Evolutionary conservation across 352 stramenopile species (phyloP), one percentile per base, ranked within the genome.

Genomic region (Phytophthora palmivora): DNA sequence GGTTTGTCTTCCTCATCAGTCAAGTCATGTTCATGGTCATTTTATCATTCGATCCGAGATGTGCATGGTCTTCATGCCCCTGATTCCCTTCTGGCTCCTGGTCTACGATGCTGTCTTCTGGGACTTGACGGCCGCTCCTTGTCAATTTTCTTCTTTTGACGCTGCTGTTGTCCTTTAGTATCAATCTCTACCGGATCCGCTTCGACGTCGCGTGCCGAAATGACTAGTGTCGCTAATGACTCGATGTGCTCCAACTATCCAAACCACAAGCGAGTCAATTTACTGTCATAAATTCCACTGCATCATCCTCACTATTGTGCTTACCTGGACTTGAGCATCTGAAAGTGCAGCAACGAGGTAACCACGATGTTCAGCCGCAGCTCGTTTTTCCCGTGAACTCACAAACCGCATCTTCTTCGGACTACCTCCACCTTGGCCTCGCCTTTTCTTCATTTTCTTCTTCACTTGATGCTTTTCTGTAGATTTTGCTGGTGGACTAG

Each of bases 321-420:
- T 26, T 24, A 86, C 75, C 75, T 92, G 83, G 15, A 72, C 64
- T 58, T 90, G 73, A 2, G 79, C 83, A 45, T 90, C 72, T 5
- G 77, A 80, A 4, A 92, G 62, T 32, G 80, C 79, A 3, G 75
- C 77, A 16, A 90, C 79, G 14, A 92, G 61, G 34, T 86, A 92
- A 16, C 74, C 70, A 42, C 87, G 77, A 43, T 92, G 79, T 30
- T 66, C 70, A 39, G 85, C 79, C 0, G 79, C 79, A 9, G 77
- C 80, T 45, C 63, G 62, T 12, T 83, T 76, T 32, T 90, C 83
- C 3, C 75, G 58, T 0, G 68, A 76, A 38, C 83, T 92, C 18
- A 87, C 54, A 55, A 88, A 89, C 2, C 58, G 67, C 18, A 45
- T 18, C 16, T 56, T 63, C 12, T 65, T 52, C 6, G 12, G 11